phyloP scores from a whole-genome alignment of 106 monocot genomes.

The Dendrobium huoshanense region DNA sequence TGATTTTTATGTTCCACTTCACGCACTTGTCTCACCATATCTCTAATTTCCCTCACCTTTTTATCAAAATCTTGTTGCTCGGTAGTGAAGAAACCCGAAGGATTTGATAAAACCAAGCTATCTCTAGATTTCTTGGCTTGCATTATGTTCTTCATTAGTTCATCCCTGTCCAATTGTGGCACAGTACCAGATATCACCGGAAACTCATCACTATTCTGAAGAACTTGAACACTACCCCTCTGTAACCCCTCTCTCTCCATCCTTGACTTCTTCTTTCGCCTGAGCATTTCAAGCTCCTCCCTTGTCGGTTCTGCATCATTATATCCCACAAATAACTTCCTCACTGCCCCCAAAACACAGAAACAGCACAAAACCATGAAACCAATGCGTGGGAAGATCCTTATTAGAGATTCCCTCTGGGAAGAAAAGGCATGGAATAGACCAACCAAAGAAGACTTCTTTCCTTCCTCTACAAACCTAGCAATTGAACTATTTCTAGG shows the following conservation, averaged over 20 bases:
- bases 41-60: slow-evolving; percentile 50
- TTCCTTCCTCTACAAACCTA: slow-evolving; percentile 35
- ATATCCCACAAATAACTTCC: slow-evolving; percentile 22
- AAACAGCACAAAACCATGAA: slow-evolving; percentile 30
- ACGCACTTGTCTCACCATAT: slow-evolving; percentile 47
- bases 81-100: background rate
- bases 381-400: slow-evolving; percentile 23
- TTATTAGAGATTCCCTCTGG: slow-evolving; percentile 8
- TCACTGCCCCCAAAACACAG: slow-evolving; percentile 24
- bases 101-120: slow-evolving; percentile 5
- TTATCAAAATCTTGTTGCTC: slow-evolving; percentile 34
- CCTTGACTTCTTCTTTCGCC: slow-evolving; percentile 63
- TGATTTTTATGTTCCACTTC: slow-evolving; percentile 32
- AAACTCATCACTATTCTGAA: slow-evolving; percentile 23
- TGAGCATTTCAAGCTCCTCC: slow-evolving; percentile 70
- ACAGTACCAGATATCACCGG: slow-evolving; percentile 12
- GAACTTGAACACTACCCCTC: slow-evolving; percentile 41
- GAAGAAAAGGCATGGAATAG: slow-evolving; percentile 7
- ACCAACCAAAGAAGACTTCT: slow-evolving; percentile 17
- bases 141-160: slow-evolving; percentile 39
- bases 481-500: slow-evolving; percentile 39
- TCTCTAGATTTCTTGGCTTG: slow-evolving; percentile 19
- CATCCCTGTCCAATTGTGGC: slow-evolving; percentile 55
- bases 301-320: slow-evolving; percentile 26
- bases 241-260: slow-evolving; percentile 33